A percentile compares a stretch with the other conserved stretches of the same genome.
Evolutionary conservation across 2,329 filamentous ascomycete genomes (phyloP).

Genomic region (Chrysoporthe austroafricana): DNA sequence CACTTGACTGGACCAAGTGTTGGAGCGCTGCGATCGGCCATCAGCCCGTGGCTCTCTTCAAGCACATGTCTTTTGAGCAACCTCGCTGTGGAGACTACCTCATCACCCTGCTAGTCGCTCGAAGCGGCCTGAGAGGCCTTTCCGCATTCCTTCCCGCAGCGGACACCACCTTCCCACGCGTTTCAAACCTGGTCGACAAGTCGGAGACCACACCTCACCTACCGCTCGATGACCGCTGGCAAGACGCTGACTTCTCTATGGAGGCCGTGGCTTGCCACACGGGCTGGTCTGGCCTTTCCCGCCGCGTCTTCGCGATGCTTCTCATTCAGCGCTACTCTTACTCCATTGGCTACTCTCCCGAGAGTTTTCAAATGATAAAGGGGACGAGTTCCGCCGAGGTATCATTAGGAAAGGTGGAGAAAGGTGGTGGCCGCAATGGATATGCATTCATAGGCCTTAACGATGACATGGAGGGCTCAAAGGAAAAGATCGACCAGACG

Average conservation of each 20-base stretch:
- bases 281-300: slow-evolving; percentile 11
- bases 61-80: slow-evolving; percentile 9
- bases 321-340: slow-evolving; percentile 12
- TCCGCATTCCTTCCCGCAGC: slow-evolving; percentile 8
- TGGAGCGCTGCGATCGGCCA: background rate
- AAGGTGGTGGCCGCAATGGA: background rate
- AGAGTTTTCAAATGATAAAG: slow-evolving; percentile 11
- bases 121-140: slow-evolving; percentile 12
- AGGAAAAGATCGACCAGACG: background rate
- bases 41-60: slow-evolving; percentile 5
- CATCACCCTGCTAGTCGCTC: slow-evolving; percentile 5
- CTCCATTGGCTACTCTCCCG: slow-evolving; percentile 9
- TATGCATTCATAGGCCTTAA: slow-evolving; percentile 10
- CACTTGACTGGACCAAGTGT: background rate
- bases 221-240: slow-evolving; percentile 10
- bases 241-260: slow-evolving; percentile 8
- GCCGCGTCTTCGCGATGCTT: slow-evolving; percentile 8
- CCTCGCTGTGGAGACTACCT: slow-evolving; percentile 13
- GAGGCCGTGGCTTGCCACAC: slow-evolving; percentile 1
- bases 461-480: background rate
- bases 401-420: slow-evolving; percentile 2
- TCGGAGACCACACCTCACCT: slow-evolving; percentile 7
- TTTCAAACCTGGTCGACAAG: background rate
- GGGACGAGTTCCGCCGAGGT: background rate
- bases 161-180: slow-evolving; percentile 1